A percentile compares a stretch with the other conserved stretches of the same genome.
Conservation (phyloP, 306 rosid genomes). For the Quercus gilva region DNA sequence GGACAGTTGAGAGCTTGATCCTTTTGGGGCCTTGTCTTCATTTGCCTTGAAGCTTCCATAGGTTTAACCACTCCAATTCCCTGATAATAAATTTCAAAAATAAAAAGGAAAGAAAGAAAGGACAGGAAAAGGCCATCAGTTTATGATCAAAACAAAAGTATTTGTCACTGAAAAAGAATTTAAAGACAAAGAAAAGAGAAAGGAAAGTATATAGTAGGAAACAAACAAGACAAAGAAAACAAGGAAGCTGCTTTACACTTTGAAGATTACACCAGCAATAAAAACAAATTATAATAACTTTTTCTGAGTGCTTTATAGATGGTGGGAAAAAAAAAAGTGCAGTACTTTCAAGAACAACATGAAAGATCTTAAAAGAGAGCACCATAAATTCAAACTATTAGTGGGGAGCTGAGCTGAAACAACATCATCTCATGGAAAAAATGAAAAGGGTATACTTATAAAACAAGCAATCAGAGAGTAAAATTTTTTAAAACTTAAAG, state of each 20-base stretch:
- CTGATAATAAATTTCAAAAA: conserved; percentile 28
- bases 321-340: conserved; percentile 27
- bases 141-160: conserved; percentile 7
- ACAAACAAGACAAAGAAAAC: conserved; percentile 38
- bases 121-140: conserved; percentile 28
- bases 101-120: not conserved
- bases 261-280: conserved; percentile 44
- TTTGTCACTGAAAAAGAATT: conserved; percentile 29
- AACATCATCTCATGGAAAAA: conserved; percentile 34
- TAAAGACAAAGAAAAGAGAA: conserved; percentile 9
- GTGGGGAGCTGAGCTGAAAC: conserved; percentile 43
- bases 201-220: conserved; percentile 36
- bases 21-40: conserved; percentile 71
- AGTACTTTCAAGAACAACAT: conserved; percentile 45
- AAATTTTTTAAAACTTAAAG: conserved; percentile 16
- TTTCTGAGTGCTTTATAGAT: conserved; percentile 47
- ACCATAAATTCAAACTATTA: conserved; percentile 41
- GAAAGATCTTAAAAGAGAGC: conserved; percentile 43
- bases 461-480: conserved; percentile 38
- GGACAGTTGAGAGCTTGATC: conserved; percentile 94
- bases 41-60: conserved; percentile 66
- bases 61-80: conserved; percentile 47
- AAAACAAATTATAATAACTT: conserved; percentile 36
- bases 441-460: conserved; percentile 12
- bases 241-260: conserved; percentile 44